Base-by-base conservation (phyloP, 768 basidiomycete genomes). In the Termitomyces sp. region DNA sequence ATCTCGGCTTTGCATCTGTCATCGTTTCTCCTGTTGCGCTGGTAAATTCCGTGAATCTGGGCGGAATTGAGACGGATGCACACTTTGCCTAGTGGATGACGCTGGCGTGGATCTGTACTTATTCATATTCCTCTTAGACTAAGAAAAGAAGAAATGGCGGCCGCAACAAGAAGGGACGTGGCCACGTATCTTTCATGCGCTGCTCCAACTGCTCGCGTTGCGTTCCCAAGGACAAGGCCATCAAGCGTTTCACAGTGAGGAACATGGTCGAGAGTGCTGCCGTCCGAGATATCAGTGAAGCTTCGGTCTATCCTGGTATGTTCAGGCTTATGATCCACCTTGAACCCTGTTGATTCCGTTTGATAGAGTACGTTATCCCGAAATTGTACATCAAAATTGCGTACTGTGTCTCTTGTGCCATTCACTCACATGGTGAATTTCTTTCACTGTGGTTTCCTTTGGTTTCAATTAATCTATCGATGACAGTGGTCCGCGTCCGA, bases 231-330 rank as follows among this genome's bases (percentile, higher is more conserved):
- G 96, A 98, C 82, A 98, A 98, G 84, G 96, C 96, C 64, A 97
- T 98, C 88, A 97, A 97, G 81, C 84, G 97, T 52, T 96, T 96
- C 85, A 97, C 95, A 40, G 96, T 98, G 69, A 86, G 94, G 76
- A 99, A 99, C 86, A 98, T 98, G 92, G 94, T 99, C 57, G 96
- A 98, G 84, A 91, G 91, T 69, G 97, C 97, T 45, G 96, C 96
- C 54, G 92, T 98, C 65, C 83, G 95, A 62, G 97, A 99, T 79
- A 90, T 99, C 71, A 91, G 88, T 70, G 97, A 98, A 67, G 94
- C 95, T 42, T 89, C 87, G 67, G 88, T 98, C 60, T 99, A 98
- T 78, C 74, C 79, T 57, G 93, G 94, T 94, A 66, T 63, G 85
- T 77, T 23, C n/a, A 23, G 43, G 15, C 26, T 43, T 17, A 48